Conservation (phyloP, 805 yeast species). For the Candida fluviatilis region DNA sequence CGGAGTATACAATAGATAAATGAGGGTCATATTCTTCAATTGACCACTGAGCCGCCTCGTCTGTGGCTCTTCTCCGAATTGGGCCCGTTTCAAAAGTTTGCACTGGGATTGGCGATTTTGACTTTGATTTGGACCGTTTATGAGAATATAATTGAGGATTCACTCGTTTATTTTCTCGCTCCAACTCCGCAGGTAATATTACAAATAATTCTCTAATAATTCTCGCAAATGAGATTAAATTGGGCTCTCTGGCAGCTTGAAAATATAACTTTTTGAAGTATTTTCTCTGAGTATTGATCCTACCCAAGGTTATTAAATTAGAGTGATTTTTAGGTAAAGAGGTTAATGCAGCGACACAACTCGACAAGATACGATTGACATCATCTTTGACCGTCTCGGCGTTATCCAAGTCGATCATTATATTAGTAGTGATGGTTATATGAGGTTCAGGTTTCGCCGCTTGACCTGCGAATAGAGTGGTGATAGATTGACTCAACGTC, state of each 20-base stretch:
- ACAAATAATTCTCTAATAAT: slow-evolving; percentile 57
- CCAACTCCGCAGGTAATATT: slow-evolving; percentile 38
- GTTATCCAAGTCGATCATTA: slow-evolving; percentile 39
- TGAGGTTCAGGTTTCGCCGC: slow-evolving; percentile 73
- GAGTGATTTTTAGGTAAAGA: slow-evolving; percentile 39
- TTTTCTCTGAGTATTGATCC: slow-evolving; percentile 44
- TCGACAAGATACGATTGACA: slow-evolving; percentile 53
- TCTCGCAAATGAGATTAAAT: slow-evolving; percentile 48
- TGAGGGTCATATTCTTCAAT: slow-evolving; percentile 62
- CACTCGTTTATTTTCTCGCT: slow-evolving; percentile 27
- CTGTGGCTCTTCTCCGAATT: slow-evolving; percentile 43
- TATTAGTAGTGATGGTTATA: slow-evolving; percentile 65
- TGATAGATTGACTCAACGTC: slow-evolving; percentile 59
- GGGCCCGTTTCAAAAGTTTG: slow-evolving; percentile 25
- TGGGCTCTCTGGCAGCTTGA: slow-evolving; percentile 42
- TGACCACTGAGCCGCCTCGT: slow-evolving; percentile 51
- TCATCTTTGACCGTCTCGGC: slow-evolving; percentile 44
- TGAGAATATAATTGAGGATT: slow-evolving; percentile 36
- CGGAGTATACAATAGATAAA: slow-evolving; percentile 65
- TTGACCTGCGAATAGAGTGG: slow-evolving; percentile 64
- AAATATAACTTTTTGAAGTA: slow-evolving; percentile 53
- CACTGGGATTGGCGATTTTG: slow-evolving; percentile 2
- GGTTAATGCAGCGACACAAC: slow-evolving; percentile 52
- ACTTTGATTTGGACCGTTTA: background rate
- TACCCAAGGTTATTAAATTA: slow-evolving; percentile 36